Evolutionary conservation across 176 grass and related monocot species (phyloP).

Genomic region (barley (Hordeum vulgare)): MorexV3_pseudomolecules_assembly NC_058523.1:560929219-560929718

Average conservation of each 20-base stretch:
- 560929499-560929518: background rate
- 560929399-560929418: background rate
- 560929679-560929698: constrained; percentile 4
- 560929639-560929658: background rate
- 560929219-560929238: background rate
- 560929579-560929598: background rate
- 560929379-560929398: background rate
- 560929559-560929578: background rate
- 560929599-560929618: no score
- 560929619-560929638: background rate
- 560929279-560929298: no score
- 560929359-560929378: background rate
- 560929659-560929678: constrained; percentile 9
- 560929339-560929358: background rate
- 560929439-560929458: background rate
- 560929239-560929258: background rate
- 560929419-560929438: background rate
- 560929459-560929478: background rate
- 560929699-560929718: background rate
- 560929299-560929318: no score
- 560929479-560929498: background rate
- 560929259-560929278: background rate
- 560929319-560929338: background rate
- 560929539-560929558: no score
- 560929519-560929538: no score